Evolutionary conservation across 2,329 filamentous ascomycete genomes (phyloP).

Genomic region (Rosellinia necatrix): DNA sequence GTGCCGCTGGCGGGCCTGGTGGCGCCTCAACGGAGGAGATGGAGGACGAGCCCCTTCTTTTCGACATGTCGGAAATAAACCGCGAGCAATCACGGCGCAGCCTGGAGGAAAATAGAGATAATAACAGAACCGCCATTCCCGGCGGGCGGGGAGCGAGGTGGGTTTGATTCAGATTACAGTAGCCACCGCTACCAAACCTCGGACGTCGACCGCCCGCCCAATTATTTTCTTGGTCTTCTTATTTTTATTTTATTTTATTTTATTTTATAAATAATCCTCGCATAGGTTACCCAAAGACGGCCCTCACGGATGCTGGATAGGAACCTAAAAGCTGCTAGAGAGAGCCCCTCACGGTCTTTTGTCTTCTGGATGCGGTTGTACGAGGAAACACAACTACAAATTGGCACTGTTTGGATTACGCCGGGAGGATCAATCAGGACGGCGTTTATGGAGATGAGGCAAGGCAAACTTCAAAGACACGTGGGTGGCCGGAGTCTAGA

Average conservation of each 20-base stretch:
- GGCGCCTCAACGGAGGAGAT: slow-evolving; percentile 53
- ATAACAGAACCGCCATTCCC: slow-evolving; percentile 46
- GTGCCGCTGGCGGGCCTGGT: slow-evolving; percentile 47
- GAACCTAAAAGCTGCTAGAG: neutral
- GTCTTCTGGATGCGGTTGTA: slow-evolving; percentile 16
- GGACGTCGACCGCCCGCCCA: neutral
- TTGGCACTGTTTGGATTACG: slow-evolving; percentile 26
- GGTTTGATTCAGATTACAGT: slow-evolving; percentile 43
- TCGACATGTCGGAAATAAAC: slow-evolving; percentile 74
- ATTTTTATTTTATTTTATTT: too few species aligned
- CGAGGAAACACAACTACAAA: slow-evolving; percentile 21
- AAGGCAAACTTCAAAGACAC: slow-evolving; percentile 17
- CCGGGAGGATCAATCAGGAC: slow-evolving; percentile 5
- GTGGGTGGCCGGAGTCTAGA: slow-evolving; percentile 35
- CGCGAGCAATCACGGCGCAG: slow-evolving; percentile 59
- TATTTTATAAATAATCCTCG: too few species aligned
- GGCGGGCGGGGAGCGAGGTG: slow-evolving; percentile 42
- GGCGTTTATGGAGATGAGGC: slow-evolving; percentile 26
- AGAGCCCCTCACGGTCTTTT: neutral
- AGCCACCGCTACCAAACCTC: slow-evolving; percentile 35
- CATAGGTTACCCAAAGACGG: neutral
- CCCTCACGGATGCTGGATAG: neutral
- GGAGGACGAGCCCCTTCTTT: slow-evolving; percentile 72
- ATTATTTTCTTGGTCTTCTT: too few species aligned
- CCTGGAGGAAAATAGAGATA: slow-evolving; percentile 57